phyloP scores from a whole-genome alignment of 73 alveolate genomes.

The Stentor roeselii region DNA sequence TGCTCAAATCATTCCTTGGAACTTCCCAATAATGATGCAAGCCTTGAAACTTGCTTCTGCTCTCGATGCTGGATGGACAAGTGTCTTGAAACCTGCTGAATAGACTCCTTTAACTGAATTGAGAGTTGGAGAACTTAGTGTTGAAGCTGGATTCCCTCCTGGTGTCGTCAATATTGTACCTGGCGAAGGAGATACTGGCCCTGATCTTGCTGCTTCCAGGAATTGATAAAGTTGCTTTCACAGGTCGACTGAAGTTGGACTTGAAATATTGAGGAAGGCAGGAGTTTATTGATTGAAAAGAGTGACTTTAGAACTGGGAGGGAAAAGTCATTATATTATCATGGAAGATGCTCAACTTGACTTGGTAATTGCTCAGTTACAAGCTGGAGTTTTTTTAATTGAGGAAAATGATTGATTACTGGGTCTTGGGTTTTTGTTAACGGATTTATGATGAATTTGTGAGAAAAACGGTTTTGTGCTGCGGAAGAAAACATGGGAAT shows the following conservation, averaged over 20 bases:
- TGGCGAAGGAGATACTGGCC: constrained; percentile 63
- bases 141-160: constrained; percentile 85
- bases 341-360: constrained; percentile 41
- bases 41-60: constrained; percentile 77
- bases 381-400: constrained; percentile 67
- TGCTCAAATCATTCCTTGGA: constrained; percentile 91
- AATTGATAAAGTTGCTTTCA: constrained; percentile 84
- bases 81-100: constrained; percentile 90
- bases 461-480: constrained; percentile 51
- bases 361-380: constrained; percentile 60
- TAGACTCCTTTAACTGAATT: constrained; percentile 87
- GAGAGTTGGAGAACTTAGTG: constrained; percentile 65
- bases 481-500: constrained; percentile 61
- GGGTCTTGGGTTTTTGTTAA: constrained; percentile 86
- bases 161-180: constrained; percentile 85
- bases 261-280: constrained; percentile 24
- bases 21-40: constrained; percentile 83
- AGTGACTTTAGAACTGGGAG: constrained; percentile 60
- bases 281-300: constrained; percentile 63
- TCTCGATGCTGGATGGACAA: constrained; percentile 89
- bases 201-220: constrained; percentile 39
- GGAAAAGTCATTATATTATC: constrained; percentile 36
- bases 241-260: constrained; percentile 89
- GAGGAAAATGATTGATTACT: constrained; percentile 84
- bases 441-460: constrained; percentile 82